Base-by-base conservation (phyloP, 2,329 filamentous ascomycete species). In the Colletotrichum lini region DNA sequence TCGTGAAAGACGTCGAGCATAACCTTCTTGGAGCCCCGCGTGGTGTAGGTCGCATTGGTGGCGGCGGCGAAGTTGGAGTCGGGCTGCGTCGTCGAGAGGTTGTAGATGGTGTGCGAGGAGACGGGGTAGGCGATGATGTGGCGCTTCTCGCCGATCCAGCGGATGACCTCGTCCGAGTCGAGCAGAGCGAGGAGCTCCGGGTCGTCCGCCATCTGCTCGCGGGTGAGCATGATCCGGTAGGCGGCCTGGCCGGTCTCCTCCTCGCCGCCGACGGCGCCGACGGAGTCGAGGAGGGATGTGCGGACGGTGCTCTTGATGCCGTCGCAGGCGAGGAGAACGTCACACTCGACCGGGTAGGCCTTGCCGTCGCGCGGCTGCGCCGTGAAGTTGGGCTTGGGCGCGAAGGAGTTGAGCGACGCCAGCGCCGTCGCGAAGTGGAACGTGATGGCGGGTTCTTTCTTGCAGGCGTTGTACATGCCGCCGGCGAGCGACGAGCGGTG, bases 101-200 rank as follows among this genome's bases (percentile, higher is more conserved):
- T 92, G 82, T 91, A 92, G 75, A 91, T 87, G 45, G 85, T 86
- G 76, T 93, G 90, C 77, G 86, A 88, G 72, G 89, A 86, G 53
- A 96, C 91, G 0, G 93, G 91, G 78, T 95, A 96, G 0, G 92
- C 92, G 75, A 95, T 93, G 79, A 94, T 92, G 80, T 95, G 93
- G 1, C 92, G 87, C 75, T 89, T 89, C 77, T 91, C 90, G 42
- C 93, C 93, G 62, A 95, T 92, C 93, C 93, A 95, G 60, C 93
- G 88, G 49, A 90, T 91, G 3, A 92, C 92, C 59, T 87, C 84
- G 76, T 94, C 88, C 53, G 87, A 85, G 74, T 93, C 89, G 26
- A 95, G 84, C 12, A 95, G 85, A n/a, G 82, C 85, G 64, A 92
- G 83, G 58, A 94, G 84, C 73, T 93, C 91, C 0, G 92, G 87